These are phyloP conservation scores for Serendipita sp. DNA, from an alignment of 768 basidiomycete species.

Conservation along the genomic window DNA sequence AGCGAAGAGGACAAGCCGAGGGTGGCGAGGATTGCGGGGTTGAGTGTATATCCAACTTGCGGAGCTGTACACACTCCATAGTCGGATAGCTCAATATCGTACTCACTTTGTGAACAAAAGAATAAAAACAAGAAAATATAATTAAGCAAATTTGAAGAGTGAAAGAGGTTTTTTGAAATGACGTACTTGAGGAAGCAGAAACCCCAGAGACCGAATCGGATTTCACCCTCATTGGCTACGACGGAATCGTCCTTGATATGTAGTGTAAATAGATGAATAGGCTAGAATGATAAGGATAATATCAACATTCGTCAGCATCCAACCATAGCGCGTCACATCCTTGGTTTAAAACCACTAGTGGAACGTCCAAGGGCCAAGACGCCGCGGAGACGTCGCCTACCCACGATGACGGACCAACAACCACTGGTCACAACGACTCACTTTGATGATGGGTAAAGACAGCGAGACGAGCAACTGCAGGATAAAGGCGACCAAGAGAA, in stretches of 20 bases:
- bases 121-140: constrained; percentile 7
- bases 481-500: constrained; percentile 48
- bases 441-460: constrained; percentile 58
- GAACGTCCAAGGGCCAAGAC: too few relatives aligned
- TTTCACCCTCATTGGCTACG: constrained; percentile 15
- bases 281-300: constrained; percentile 15
- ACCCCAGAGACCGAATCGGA: constrained; percentile 75
- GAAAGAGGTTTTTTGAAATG: too few relatives aligned
- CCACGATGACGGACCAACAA: constrained; percentile 45
- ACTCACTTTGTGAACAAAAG: constrained; percentile 16
- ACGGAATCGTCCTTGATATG: not conserved
- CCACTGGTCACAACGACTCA: constrained; percentile 27
- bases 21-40: constrained; percentile 24
- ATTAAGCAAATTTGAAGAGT: not conserved
- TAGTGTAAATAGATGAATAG: not conserved
- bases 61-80: constrained; percentile 43
- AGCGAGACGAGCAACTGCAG: constrained; percentile 62
- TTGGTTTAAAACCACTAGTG: too few relatives aligned
- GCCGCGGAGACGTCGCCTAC: constrained; percentile 14
- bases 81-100: constrained; percentile 26
- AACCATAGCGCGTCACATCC: too few relatives aligned
- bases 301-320: too few relatives aligned
- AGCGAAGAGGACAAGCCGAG: constrained; percentile 27
- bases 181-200: constrained; percentile 47
- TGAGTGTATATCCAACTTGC: constrained; percentile 55